Conservation (phyloP, 257 asterid genomes). For the Nicotiana tabacum region DNA sequence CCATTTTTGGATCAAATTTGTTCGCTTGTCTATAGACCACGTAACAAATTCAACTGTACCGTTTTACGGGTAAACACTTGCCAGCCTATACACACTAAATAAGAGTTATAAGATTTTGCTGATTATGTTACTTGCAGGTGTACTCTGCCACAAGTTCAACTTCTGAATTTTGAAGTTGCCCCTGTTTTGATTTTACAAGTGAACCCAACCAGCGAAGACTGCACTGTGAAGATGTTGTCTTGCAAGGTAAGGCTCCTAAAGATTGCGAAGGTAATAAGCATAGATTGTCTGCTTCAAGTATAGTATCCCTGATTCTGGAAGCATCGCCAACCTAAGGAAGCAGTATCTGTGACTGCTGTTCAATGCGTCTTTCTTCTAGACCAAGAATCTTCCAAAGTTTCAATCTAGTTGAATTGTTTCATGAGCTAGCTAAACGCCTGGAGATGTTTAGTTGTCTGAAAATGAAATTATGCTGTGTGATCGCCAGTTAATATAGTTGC, state of each 20-base stretch:
- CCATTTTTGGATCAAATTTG: too few species aligned
- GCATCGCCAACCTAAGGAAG: neutral
- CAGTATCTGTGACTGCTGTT: neutral
- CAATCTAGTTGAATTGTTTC: neutral
- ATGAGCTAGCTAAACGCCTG: neutral
- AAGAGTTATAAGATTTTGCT: slow-evolving; percentile 6
- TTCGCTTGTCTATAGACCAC: too few species aligned
- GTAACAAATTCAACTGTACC: too few species aligned
- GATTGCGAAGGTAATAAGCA: neutral
- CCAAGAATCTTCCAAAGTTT: neutral
- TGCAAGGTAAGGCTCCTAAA: slow-evolving; percentile 54
- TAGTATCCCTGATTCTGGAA: neutral
- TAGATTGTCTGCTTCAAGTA: neutral
- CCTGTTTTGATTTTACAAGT: slow-evolving; percentile 77
- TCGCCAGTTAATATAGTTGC: neutral
- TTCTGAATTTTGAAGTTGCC: slow-evolving; percentile 71
- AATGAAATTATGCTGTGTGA: neutral
- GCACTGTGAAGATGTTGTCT: slow-evolving; percentile 67
- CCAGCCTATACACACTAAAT: neutral
- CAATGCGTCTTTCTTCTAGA: neutral
- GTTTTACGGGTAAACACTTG: too few species aligned
- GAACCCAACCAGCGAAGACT: slow-evolving; percentile 49
- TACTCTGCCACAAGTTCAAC: slow-evolving; percentile 64
- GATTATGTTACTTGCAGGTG: slow-evolving; percentile 48
- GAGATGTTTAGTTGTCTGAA: neutral